Evolutionary conservation across 2,329 filamentous ascomycete genomes (phyloP).

Genomic region (Setomelanomma holmii): DNA sequence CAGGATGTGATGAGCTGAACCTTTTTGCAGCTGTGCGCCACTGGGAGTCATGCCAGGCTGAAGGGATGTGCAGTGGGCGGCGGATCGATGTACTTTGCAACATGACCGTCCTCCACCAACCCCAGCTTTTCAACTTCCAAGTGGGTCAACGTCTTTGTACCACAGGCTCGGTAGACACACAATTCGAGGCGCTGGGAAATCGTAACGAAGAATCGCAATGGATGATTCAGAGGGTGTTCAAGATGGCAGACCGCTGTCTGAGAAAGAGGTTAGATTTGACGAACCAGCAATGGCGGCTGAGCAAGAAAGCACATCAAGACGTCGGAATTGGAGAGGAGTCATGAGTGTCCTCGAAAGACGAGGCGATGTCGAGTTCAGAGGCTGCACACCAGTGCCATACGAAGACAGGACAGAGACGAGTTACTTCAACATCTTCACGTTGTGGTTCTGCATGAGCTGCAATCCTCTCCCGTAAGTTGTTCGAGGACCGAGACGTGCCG

Average conservation of each 20-base stretch:
- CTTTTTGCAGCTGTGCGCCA: slow-evolving; percentile 2
- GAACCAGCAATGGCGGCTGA: not conserved
- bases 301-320: slow-evolving; percentile 19
- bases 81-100: not conserved
- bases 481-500: not conserved
- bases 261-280: not conserved
- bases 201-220: too few relatives aligned
- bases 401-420: slow-evolving; percentile 62
- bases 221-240: not conserved
- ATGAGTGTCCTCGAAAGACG: slow-evolving; percentile 28
- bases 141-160: not conserved
- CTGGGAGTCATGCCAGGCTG: slow-evolving; percentile 2
- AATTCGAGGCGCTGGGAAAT: too few relatives aligned
- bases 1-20: not conserved
- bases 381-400: slow-evolving; percentile 63
- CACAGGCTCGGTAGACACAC: not conserved
- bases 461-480: slow-evolving; percentile 63
- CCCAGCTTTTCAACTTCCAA: not conserved
- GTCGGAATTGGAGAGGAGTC: slow-evolving; percentile 19
- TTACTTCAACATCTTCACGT: slow-evolving; percentile 65
- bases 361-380: slow-evolving; percentile 47
- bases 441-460: slow-evolving; percentile 66
- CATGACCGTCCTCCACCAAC: not conserved
- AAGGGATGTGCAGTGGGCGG: not conserved
- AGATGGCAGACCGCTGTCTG: not conserved